Base-by-base conservation (phyloP, 495 filamentous ascomycete species). In the Oidiodendron maius region DNA sequence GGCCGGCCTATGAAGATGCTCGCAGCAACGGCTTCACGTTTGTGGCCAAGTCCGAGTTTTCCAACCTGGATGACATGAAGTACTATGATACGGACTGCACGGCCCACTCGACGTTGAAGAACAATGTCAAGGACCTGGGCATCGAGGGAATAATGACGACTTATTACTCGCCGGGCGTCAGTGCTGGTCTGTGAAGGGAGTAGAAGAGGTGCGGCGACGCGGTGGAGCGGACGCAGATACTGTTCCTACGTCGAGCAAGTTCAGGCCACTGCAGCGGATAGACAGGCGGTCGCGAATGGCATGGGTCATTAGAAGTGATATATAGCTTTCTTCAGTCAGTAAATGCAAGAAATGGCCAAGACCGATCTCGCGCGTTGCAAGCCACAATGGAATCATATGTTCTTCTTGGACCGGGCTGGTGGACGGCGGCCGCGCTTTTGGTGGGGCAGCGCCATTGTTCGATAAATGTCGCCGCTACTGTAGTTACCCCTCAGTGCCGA, bases 41-140 rank as follows among this genome's bases (percentile, higher is more conserved):
- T 34, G 69, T 73, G 9, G 71, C 76, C 8, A 71, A 76, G 56
- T 75, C 70, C 45, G 72, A 71, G 40, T 87, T 87, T 51, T 68
- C 71, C 4, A 78, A 58, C 34, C 40, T 79, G 44, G 82, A 81
- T 13, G 84, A 87, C 63, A 81, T 87, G 77, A 62, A 78, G 55
- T 87, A 78, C 61, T 89, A 85, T 55, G 84, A 89, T 62, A 58
- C 50, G 9, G 70, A 78, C 51, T 85, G 81, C 59, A 66, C 70
- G 50, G 48, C 48, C n/a, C 48, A 51, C 44, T 20, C 23, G 21
- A 10, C 13, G 22, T 21, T 51, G 30, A 51, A 51, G 48, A 28
- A 1, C 4, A 3, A 42, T 9, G 37, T 15, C 1, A 42, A 42
- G 37, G 10, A 15, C 1, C 40, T 41, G 21, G 46, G 46, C 2